Conservation (phyloP, 1,284 basidiomycete genomes). For the Peniophora sp. region DNA sequence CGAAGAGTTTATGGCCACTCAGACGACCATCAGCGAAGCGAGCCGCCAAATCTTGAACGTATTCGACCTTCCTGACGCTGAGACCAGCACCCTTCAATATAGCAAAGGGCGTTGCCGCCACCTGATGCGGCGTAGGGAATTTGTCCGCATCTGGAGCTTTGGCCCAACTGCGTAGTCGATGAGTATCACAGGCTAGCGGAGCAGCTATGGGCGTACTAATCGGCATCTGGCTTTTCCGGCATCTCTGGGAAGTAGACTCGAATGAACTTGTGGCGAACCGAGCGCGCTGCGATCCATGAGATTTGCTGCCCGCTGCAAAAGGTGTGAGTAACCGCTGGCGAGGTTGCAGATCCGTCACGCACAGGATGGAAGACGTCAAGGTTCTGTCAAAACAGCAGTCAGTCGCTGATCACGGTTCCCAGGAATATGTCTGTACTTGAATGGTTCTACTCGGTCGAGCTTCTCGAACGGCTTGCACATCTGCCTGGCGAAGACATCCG, state of each 20-base stretch:
- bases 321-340: neutral
- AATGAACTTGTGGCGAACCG: constrained; percentile 80
- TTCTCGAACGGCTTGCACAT: constrained; percentile 70
- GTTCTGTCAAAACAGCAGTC: constrained; percentile 19
- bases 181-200: neutral
- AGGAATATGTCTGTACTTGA: constrained; percentile 37
- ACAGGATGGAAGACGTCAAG: constrained; percentile 51
- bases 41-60: constrained; percentile 70
- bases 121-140: constrained; percentile 71
- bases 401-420: neutral
- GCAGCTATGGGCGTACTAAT: constrained; percentile 17
- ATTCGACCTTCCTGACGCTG: constrained; percentile 79
- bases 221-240: constrained; percentile 55
- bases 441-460: constrained; percentile 67
- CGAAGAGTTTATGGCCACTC: constrained; percentile 60
- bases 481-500: constrained; percentile 55
- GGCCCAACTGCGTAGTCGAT: constrained; percentile 10
- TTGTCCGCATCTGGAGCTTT: constrained; percentile 20
- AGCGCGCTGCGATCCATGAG: constrained; percentile 82
- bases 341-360: constrained; percentile 10
- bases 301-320: constrained; percentile 75
- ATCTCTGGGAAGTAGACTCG: constrained; percentile 66
- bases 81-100: constrained; percentile 66
- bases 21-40: constrained; percentile 75
- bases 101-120: constrained; percentile 49